phyloP scores from a whole-genome alignment of 495 filamentous ascomycete genomes.

The Hypoxylon perforatum region DNA sequence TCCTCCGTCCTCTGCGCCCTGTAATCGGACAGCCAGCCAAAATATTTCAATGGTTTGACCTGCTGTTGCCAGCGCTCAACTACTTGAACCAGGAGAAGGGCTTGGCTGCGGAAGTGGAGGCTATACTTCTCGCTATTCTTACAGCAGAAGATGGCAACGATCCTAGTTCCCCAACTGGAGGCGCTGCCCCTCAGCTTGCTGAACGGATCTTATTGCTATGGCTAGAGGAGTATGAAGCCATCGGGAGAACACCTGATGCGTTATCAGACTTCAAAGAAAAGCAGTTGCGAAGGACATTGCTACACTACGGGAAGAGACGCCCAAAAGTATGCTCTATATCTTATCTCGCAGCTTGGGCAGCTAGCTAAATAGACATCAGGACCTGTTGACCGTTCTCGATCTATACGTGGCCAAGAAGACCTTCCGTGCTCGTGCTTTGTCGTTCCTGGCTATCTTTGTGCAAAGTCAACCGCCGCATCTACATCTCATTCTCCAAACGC shows the following conservation, averaged over 20 bases:
- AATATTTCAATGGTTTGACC: slow-evolving; percentile 73
- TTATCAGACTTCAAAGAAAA: slow-evolving; percentile 64
- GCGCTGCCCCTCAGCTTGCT: slow-evolving; percentile 57
- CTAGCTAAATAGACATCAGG: slow-evolving; percentile 53
- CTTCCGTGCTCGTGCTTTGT: slow-evolving; percentile 66
- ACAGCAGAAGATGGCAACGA: slow-evolving; percentile 66
- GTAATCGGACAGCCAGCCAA: slow-evolving; percentile 63
- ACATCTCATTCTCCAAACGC: slow-evolving; percentile 72
- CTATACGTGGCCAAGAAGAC: slow-evolving; percentile 68
- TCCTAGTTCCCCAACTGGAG: slow-evolving; percentile 50
- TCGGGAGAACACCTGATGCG: slow-evolving; percentile 52
- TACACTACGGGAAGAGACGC: slow-evolving; percentile 71
- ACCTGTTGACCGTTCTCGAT: slow-evolving; percentile 70
- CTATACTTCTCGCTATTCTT: slow-evolving; percentile 67
- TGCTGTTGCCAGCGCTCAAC: slow-evolving; percentile 69
- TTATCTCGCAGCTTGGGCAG: not conserved
- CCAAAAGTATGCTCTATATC: slow-evolving; percentile 65
- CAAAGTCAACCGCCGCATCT: slow-evolving; percentile 76
- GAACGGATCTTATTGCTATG: slow-evolving; percentile 69
- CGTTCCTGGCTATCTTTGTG: slow-evolving; percentile 72
- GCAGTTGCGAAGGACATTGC: slow-evolving; percentile 62
- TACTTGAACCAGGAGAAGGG: slow-evolving; percentile 66
- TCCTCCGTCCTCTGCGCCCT: slow-evolving; percentile 69
- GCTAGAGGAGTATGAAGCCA: slow-evolving; percentile 62
- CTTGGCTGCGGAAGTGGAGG: slow-evolving; percentile 66